Base-by-base conservation (phyloP, 208 protist genomes). In the Trypanosoma platydactyli region DNA sequence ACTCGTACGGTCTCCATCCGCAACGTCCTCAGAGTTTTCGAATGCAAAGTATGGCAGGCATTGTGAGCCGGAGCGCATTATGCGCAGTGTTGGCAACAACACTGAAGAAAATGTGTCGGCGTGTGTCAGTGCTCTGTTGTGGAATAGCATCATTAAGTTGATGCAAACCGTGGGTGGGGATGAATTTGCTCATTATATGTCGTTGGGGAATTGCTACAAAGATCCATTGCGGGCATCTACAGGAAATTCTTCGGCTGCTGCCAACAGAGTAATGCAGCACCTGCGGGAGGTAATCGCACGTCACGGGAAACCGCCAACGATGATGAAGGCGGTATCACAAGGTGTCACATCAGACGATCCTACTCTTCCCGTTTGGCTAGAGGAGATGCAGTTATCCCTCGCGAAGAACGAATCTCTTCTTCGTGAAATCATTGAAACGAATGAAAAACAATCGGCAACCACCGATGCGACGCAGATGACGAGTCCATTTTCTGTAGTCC, bases 121-220 rank as follows among this genome's bases (percentile, higher is more conserved):
- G 40, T 16, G 3, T 53, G 67, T 65, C 35, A 72, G 27, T 44
- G 25, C n/a, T 16, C 27, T 72, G 25, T 40, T 72, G 24, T 24
- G 45, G 5, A 29, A 44, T n/a, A 50, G 67, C 20, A 72, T 72
- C n/a, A 72, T 65, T 40, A 38, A 25, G 15, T 57, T 72, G 35
- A 58, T 72, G 67, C 58, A 42, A 11, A 60, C 58, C 15, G n/a
- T 72, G 2, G 67, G 41, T 15, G 67, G 67, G 1, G 58, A 72
- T 51, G 67, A n/a, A 7, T 72, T 72, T 46, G 38, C 58, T 30
- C 5, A 65, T 22, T 29, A 73, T 41, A 11, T 62, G 25, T 42
- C 35, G 16, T 3, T 46, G 35, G 56, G 63, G 20, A 48, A 5
- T 24, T 20, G 29, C 18, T 20, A 30, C 18, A 18, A 49, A 1